Percentiles rank a stretch among this genome's conserved stretches.
Conservation (phyloP, 139 green algal genomes). For the Chlorella sorokiniana region DNA sequence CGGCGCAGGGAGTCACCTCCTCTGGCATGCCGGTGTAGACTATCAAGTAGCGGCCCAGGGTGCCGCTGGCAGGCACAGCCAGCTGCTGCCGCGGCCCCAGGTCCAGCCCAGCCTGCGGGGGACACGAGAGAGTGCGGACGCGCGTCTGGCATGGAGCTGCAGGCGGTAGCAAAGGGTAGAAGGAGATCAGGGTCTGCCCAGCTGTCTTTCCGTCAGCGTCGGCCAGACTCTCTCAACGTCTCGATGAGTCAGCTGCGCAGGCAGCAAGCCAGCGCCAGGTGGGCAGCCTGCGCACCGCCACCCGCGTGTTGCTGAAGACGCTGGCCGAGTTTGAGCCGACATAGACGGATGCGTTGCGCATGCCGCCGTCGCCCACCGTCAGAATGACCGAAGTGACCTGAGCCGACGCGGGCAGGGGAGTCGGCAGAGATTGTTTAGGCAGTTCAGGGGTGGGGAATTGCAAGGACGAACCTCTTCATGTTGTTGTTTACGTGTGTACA, state of each 20-base stretch:
- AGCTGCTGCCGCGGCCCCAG: not conserved
- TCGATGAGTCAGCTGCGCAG: not conserved
- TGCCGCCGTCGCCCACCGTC: not conserved
- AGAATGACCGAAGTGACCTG: not conserved
- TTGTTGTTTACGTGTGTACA: too few relatives aligned
- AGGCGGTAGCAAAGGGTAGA: too few relatives aligned
- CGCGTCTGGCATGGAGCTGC: not conserved
- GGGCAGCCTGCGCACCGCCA: not conserved
- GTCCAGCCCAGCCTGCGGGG: not conserved
- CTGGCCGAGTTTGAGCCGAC: slow-evolving; percentile 9
- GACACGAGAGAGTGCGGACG: not conserved
- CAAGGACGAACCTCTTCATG: too few relatives aligned
- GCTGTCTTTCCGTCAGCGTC: too few relatives aligned
- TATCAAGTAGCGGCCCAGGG: slow-evolving; percentile 13
- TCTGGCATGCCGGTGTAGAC: slow-evolving; percentile 19
- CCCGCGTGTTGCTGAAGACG: slow-evolving; percentile 16
- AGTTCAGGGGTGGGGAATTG: too few relatives aligned
- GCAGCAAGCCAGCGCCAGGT: not conserved
- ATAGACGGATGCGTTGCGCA: slow-evolving; percentile 22
- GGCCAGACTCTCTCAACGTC: too few relatives aligned
- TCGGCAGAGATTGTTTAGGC: too few relatives aligned
- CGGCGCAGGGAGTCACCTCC: too few relatives aligned
- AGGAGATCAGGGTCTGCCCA: too few relatives aligned
- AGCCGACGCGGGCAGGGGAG: not conserved
- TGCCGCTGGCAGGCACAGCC: not conserved